Percentiles rank a stretch among this genome's conserved stretches.
Evolutionary conservation across 805 yeast species (phyloP).

Genomic region (Maudiozyma pseudohumilis): DNA sequence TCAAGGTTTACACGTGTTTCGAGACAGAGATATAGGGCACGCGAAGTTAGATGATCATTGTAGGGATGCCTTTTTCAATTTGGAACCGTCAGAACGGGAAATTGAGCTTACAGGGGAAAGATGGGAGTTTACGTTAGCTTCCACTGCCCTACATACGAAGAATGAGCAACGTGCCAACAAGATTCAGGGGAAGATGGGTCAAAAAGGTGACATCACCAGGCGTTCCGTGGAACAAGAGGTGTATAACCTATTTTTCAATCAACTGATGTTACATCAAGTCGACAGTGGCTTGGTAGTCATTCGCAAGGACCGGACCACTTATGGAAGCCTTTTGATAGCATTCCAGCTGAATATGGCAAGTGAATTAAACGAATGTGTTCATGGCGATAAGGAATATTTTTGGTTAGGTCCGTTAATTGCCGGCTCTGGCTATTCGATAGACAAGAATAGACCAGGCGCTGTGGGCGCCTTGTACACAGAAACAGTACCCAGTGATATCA

Average conservation of each 20-base stretch:
- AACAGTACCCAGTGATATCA: too few species aligned
- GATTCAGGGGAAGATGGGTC: not conserved
- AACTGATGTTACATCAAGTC: constrained; percentile 15
- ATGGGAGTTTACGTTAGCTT: constrained; percentile 4
- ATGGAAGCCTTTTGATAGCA: constrained; percentile 14
- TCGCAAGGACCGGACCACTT: constrained; percentile 9
- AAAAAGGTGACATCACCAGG: too few species aligned
- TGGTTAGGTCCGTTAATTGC: constrained; percentile 51
- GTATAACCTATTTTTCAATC: constrained; percentile 11
- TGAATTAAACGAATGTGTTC: constrained; percentile 35
- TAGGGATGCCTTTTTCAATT: not conserved
- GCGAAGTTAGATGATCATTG: not conserved
- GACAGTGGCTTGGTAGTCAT: constrained; percentile 22
- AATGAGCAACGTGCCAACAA: not conserved
- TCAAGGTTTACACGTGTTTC: constrained; percentile 6
- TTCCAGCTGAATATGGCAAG: constrained; percentile 17
- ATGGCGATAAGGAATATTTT: constrained; percentile 70
- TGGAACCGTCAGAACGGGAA: constrained; percentile 17
- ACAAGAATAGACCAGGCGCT: constrained; percentile 29
- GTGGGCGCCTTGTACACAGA: constrained; percentile 26
- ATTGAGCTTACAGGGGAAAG: constrained; percentile 9
- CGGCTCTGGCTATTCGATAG: constrained; percentile 30
- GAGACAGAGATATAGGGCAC: constrained; percentile 1
- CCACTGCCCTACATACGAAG: not conserved
- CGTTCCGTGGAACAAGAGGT: constrained; percentile 6